Percentiles rank a stretch among this genome's conserved stretches.
These are phyloP conservation scores for Phaffia australis DNA, from an alignment of 768 basidiomycete genomes.

Conservation along the genomic window DNA sequence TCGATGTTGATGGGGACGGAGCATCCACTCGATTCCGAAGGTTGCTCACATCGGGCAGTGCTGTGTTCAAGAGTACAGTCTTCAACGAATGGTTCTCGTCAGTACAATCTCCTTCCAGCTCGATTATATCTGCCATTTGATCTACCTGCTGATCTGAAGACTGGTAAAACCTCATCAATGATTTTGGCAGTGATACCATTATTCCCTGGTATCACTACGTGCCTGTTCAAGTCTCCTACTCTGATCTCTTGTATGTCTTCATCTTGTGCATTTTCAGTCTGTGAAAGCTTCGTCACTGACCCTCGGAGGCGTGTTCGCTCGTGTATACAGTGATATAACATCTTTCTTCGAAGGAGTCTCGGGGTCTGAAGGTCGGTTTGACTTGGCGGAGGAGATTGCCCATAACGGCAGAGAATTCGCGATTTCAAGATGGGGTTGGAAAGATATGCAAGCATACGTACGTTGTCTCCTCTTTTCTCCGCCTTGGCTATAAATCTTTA, in stretches of 20 bases:
- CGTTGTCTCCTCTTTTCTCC: neutral
- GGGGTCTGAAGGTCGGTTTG: neutral
- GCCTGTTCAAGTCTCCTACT: constrained; percentile 15
- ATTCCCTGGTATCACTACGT: constrained; percentile 26
- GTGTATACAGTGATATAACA: constrained; percentile 9
- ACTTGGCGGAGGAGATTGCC: constrained; percentile 22
- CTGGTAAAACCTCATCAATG: neutral
- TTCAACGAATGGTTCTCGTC: constrained; percentile 18
- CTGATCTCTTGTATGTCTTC: constrained; percentile 14
- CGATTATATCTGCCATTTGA: no score
- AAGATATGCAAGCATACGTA: constrained; percentile 22
- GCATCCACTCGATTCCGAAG: constrained; percentile 17
- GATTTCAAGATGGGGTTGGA: constrained; percentile 19
- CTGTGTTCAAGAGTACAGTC: constrained; percentile 18
- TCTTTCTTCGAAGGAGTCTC: constrained; percentile 23
- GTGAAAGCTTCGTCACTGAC: no score
- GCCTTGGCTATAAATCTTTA: no score
- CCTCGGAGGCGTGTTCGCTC: neutral
- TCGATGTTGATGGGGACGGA: constrained; percentile 24
- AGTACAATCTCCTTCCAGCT: no score
- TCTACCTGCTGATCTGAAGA: no score
- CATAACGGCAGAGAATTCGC: constrained; percentile 15
- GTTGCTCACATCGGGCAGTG: constrained; percentile 16
- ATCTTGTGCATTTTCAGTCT: neutral
- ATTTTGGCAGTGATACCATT: neutral